Percentiles rank a stretch among this genome's conserved stretches.
Conservation (phyloP, 2,329 filamentous ascomycete genomes). For the Cytospora paraplurivora region DNA sequence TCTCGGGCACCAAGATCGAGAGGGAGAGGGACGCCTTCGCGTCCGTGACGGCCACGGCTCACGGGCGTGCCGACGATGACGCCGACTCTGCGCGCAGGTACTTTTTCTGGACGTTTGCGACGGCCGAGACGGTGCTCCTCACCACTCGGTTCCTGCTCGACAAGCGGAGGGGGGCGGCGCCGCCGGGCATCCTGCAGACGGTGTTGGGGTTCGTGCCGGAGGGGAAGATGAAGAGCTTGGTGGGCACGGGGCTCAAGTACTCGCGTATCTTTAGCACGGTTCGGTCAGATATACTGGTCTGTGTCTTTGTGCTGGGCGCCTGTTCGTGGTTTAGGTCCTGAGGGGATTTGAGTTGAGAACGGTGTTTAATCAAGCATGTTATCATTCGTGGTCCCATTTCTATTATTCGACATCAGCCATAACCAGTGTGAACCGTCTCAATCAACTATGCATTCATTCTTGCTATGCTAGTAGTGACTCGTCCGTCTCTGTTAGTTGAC, state of each 20-base stretch:
- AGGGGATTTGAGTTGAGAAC: not conserved
- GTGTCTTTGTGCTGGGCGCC: constrained; percentile 73
- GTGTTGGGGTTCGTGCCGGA: constrained; percentile 67
- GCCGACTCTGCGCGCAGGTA: constrained; percentile 43
- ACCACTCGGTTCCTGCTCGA: constrained; percentile 72
- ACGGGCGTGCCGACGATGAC: constrained; percentile 12
- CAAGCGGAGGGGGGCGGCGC: constrained; percentile 58
- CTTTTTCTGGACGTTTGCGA: constrained; percentile 82
- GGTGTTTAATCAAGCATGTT: too few relatives aligned
- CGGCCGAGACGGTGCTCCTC: constrained; percentile 72
- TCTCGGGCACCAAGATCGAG: constrained; percentile 65
- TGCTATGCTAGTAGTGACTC: too few relatives aligned
- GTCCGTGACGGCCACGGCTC: constrained; percentile 31
- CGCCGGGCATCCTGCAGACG: constrained; percentile 64
- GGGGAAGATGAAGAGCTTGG: constrained; percentile 52
- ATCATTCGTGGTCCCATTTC: not conserved
- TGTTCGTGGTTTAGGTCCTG: constrained; percentile 47
- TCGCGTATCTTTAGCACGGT: constrained; percentile 72
- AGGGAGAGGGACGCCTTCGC: constrained; percentile 50
- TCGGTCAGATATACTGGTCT: constrained; percentile 71
- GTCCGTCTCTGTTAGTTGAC: too few relatives aligned
- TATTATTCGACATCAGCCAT: not conserved
- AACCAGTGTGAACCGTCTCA: too few relatives aligned
- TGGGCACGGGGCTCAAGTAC: constrained; percentile 62
- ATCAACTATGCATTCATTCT: too few relatives aligned